phyloP scores from a whole-genome alignment of 805 yeast species.

The Candida dendrica region DNA sequence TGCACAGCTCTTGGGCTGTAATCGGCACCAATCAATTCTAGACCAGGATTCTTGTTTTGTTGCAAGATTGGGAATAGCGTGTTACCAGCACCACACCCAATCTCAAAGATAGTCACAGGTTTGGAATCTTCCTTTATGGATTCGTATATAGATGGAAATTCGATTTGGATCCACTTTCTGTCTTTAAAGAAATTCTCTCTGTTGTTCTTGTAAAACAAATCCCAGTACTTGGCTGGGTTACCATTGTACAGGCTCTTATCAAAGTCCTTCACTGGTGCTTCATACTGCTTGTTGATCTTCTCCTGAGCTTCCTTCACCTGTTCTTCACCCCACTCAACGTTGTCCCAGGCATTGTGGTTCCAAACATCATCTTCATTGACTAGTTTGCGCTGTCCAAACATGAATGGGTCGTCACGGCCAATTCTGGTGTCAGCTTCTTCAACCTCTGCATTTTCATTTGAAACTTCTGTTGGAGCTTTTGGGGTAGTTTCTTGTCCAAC shows the following conservation, averaged over 20 bases:
- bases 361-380: conserved; percentile 75
- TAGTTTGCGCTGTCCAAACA: conserved; percentile 81
- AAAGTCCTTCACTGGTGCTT: conserved; percentile 79
- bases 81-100: conserved; percentile 98
- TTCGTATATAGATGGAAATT: conserved; percentile 79
- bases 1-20: conserved; percentile 87
- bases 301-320: conserved; percentile 70
- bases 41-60: conserved; percentile 73
- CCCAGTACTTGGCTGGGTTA: conserved; percentile 94
- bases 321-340: conserved; percentile 95
- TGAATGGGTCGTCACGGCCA: conserved; percentile 85
- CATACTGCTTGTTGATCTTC: conserved; percentile 67
- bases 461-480: background rate
- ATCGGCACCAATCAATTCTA: conserved; percentile 79
- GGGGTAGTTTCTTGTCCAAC: background rate
- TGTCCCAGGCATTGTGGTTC: conserved; percentile 91
- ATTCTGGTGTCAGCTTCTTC: conserved; percentile 38
- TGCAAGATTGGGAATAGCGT: conserved; percentile 86
- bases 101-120: conserved; percentile 72
- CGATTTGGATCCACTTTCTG: conserved; percentile 92
- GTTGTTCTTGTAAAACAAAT: conserved; percentile 84
- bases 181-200: conserved; percentile 93
- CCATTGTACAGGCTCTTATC: conserved; percentile 73
- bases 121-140: conserved; percentile 69
- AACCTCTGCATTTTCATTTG: background rate